Evolutionary conservation across 805 yeast genomes (phyloP), one percentile per base, ranked within the genome.

Genomic region (Dipodascopsis uninucleata): DNA sequence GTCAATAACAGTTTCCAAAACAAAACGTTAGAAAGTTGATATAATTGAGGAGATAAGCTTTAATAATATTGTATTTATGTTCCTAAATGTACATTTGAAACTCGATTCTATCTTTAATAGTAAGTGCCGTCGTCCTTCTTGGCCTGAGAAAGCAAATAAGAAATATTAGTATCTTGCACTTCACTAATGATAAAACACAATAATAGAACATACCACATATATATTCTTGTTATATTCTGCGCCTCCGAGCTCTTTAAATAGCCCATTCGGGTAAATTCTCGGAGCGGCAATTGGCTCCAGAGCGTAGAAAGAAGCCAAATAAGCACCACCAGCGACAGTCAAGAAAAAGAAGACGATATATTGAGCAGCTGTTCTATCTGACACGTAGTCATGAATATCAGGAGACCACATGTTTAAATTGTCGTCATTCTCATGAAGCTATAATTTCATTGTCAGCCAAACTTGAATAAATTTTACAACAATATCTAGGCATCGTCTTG

Each of bases 401-500:
- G 95, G 93, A 6, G 95, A 77, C 95, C 95, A 85, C 72, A 84
- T 74, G 64, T 85, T 89, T 60, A 80, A 71, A 64, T 77, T 68
- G 60, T 85, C 95, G 55, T 81, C 83, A 58, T 80, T 77, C 43
- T 79, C 77, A 62, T 79, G 80, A 53, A 85, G 64, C 23, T 55
- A 26, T 12, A 4, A 18, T 4, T 31, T 16, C 10, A 10, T 20
- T 16, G 12, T 17, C 12, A 20, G 20, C n/a, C 10, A n/a, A n/a
- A n/a, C n/a, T n/a, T n/a, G n/a, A n/a, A n/a, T n/a, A 28, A n/a
- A n/a, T 28, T n/a, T 28, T 28, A 14, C 3, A 28, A 3, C 31
- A 28, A 32, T 2, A 12, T n/a, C n/a, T n/a, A n/a, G n/a, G n/a
- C n/a, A n/a, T n/a, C n/a, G n/a, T n/a, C n/a, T n/a, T n/a, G n/a